These are phyloP conservation scores for Populus hybrid DNA, from an alignment of 441 rosid species.

Conservation along the genomic window DNA sequence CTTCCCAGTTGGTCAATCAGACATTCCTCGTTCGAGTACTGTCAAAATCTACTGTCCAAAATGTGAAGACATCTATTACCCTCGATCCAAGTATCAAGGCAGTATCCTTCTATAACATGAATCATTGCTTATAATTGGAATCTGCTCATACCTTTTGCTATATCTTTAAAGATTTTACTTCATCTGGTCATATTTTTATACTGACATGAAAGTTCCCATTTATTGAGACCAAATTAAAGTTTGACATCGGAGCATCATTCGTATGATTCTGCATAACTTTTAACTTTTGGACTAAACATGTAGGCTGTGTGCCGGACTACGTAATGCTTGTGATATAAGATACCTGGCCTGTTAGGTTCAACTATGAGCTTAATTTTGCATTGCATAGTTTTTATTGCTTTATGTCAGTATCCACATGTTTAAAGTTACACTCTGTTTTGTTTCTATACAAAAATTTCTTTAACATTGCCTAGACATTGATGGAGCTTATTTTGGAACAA, in stretches of 20 bases:
- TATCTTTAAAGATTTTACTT: neutral
- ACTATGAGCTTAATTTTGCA: neutral
- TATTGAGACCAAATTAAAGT: neutral
- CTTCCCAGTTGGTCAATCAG: slow-evolving; percentile 97
- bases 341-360: neutral
- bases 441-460: slow-evolving; percentile 27
- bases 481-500: slow-evolving; percentile 94
- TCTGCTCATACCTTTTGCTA: neutral
- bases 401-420: neutral
- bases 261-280: neutral
- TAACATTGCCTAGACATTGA: slow-evolving; percentile 63
- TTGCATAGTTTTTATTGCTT: neutral
- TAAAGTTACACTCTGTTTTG: neutral
- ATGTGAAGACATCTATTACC: slow-evolving; percentile 93
- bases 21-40: slow-evolving; percentile 91
- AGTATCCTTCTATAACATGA: slow-evolving; percentile 63
- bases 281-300: neutral
- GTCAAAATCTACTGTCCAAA: slow-evolving; percentile 92
- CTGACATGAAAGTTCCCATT: neutral
- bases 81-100: slow-evolving; percentile 97
- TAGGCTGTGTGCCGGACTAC: neutral
- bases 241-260: neutral
- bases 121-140: neutral
- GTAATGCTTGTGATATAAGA: neutral
- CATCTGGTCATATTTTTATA: neutral